Conservation (phyloP, 345 rosid species). For the Sonneratia alba region DNA sequence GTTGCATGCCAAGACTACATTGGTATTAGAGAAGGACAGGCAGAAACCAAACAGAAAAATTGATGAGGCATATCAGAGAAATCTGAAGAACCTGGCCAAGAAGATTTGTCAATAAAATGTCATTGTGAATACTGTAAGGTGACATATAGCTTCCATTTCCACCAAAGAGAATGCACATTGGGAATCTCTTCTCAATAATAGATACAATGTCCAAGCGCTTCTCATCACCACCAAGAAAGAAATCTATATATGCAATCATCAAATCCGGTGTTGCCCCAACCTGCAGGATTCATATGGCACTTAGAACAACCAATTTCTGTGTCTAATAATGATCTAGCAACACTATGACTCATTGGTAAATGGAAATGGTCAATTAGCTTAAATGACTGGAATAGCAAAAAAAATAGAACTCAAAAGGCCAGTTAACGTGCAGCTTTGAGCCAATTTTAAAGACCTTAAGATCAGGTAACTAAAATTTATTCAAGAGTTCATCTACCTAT, state of each 20-base stretch:
- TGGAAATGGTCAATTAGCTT: not conserved
- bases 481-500: not conserved
- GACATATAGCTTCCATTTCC: conserved; percentile 99
- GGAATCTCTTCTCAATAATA: conserved; percentile 77
- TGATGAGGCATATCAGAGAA: not conserved
- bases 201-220: conserved; percentile 89
- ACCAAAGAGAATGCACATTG: conserved; percentile 94
- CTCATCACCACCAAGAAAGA: conserved; percentile 98
- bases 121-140: conserved; percentile 79
- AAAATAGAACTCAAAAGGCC: not conserved
- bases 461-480: not conserved
- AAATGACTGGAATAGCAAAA: not conserved
- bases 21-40: not conserved
- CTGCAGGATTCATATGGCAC: conserved; percentile 26
- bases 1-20: not conserved
- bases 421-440: not conserved
- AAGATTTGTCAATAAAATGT: conserved; percentile 69
- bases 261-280: conserved; percentile 95
- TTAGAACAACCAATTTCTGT: not conserved
- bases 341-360: no score
- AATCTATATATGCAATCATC: conserved; percentile 89
- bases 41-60: not conserved
- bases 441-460: not conserved
- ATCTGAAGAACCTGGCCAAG: conserved; percentile 67
- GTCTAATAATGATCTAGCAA: no score